Evolutionary conservation across 176 grass and related monocot genomes (phyloP).

Genomic region (Musa acuminata): DNA sequence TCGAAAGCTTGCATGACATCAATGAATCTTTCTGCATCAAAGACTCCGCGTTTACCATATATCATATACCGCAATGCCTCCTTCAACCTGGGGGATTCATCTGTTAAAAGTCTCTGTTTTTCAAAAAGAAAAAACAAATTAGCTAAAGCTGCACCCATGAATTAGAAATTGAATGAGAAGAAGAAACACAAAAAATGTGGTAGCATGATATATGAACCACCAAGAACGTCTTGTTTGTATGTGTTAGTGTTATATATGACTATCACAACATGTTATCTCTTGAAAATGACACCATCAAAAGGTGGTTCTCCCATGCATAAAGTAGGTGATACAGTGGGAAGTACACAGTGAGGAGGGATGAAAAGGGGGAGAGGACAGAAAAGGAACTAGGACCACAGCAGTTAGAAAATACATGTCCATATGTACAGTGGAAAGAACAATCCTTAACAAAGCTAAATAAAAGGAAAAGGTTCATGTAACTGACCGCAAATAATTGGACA

Average conservation of each 20-base stretch:
- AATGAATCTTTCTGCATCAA: constrained; percentile 92
- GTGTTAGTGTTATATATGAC: background rate
- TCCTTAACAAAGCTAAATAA: background rate
- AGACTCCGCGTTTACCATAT: constrained; percentile 88
- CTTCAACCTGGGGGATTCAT: constrained; percentile 83
- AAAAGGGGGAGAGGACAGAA: background rate
- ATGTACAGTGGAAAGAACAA: background rate
- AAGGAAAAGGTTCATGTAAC: background rate
- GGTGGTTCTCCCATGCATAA: no score
- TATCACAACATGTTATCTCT: background rate
- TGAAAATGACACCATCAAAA: no score
- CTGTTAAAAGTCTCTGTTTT: constrained; percentile 79
- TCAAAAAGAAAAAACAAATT: constrained; percentile 17
- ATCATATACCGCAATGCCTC: constrained; percentile 84
- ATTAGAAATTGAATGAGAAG: background rate
- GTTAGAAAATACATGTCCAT: background rate
- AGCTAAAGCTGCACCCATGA: background rate
- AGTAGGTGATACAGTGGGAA: no score
- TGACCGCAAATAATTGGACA: background rate
- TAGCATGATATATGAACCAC: background rate
- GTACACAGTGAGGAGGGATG: background rate
- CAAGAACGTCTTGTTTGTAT: background rate
- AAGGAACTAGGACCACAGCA: background rate
- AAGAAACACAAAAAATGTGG: background rate
- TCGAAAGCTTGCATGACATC: constrained; percentile 99